Percentiles rank a stretch among this genome's conserved stretches.
phyloP scores from a whole-genome alignment of 2,329 filamentous ascomycete genomes.

The Claviceps maximensis region DNA sequence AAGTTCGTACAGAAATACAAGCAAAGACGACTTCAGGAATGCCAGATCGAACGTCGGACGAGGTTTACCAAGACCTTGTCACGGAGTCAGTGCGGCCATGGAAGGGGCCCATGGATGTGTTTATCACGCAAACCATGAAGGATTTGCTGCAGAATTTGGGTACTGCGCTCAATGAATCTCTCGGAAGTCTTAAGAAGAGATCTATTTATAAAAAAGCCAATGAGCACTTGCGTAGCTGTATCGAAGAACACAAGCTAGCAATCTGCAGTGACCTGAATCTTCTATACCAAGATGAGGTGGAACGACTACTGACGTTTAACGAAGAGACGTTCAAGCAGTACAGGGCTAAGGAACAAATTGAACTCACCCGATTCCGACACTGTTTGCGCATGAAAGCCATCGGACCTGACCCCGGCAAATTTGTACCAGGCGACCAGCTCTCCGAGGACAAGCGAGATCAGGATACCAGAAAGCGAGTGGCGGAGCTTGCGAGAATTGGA shows the following conservation, averaged over 20 bases:
- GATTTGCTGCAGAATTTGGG: slow-evolving; percentile 35
- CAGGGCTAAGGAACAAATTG: slow-evolving; percentile 29
- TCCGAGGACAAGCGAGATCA: slow-evolving; percentile 32
- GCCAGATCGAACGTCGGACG: slow-evolving; percentile 43
- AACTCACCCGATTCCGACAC: slow-evolving; percentile 35
- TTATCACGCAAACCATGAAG: slow-evolving; percentile 32
- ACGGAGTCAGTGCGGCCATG: slow-evolving; percentile 45
- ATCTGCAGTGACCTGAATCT: slow-evolving; percentile 26
- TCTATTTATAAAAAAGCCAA: slow-evolving; percentile 36
- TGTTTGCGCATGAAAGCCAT: slow-evolving; percentile 32
- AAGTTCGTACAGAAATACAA: slow-evolving; percentile 42
- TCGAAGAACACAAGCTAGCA: slow-evolving; percentile 24
- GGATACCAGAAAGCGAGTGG: slow-evolving; percentile 29
- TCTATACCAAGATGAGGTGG: slow-evolving; percentile 38
- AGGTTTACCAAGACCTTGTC: slow-evolving; percentile 46
- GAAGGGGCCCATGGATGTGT: slow-evolving; percentile 36
- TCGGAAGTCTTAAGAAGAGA: slow-evolving; percentile 32
- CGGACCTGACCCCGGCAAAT: slow-evolving; percentile 14
- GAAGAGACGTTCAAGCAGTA: slow-evolving; percentile 32
- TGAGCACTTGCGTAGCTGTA: slow-evolving; percentile 29
- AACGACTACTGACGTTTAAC: slow-evolving; percentile 46
- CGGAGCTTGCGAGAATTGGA: slow-evolving; percentile 34
- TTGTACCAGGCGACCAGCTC: slow-evolving; percentile 15
- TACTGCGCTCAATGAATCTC: slow-evolving; percentile 31
- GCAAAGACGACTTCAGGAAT: slow-evolving; percentile 42